Percentiles rank a stretch among this genome's conserved stretches.
These are phyloP conservation scores for Lenwebbia sp. DNA, from an alignment of 345 rosid species.

Conservation along the genomic window DNA sequence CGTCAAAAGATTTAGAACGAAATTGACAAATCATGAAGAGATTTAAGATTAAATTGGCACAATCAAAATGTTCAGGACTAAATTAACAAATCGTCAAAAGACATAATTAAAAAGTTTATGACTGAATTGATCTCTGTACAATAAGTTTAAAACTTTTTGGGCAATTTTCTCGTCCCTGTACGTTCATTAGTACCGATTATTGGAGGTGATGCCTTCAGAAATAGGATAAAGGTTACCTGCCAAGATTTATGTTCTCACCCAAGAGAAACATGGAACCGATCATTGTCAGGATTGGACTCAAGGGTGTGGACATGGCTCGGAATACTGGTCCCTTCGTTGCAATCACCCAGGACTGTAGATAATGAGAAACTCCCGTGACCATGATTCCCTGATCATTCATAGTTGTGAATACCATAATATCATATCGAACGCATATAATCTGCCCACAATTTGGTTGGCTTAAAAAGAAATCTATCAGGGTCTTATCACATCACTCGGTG, in stretches of 20 bases:
- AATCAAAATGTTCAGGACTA: too few relatives aligned
- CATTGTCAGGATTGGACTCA: background rate
- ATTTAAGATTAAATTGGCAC: too few relatives aligned
- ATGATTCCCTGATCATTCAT: background rate
- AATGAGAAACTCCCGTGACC: conserved; percentile 6
- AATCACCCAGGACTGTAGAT: conserved; percentile 9
- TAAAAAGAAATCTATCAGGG: background rate
- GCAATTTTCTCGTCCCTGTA: too few relatives aligned
- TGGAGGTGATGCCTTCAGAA: background rate
- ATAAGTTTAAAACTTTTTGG: too few relatives aligned
- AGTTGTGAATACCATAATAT: background rate
- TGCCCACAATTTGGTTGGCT: background rate
- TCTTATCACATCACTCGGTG: too few relatives aligned
- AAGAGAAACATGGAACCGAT: conserved; percentile 7
- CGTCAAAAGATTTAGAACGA: too few relatives aligned
- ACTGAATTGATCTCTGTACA: too few relatives aligned
- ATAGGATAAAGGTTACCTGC: conserved; percentile 33
- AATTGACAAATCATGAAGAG: too few relatives aligned
- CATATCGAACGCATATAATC: background rate
- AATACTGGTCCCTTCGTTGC: conserved; percentile 13
- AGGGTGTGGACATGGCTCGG: conserved; percentile 35
- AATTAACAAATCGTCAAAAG: too few relatives aligned
- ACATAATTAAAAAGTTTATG: too few relatives aligned
- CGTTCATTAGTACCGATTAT: too few relatives aligned
- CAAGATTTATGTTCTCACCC: conserved; percentile 27